Base-by-base conservation (phyloP, 2,329 filamentous ascomycete genomes). In the Diplodia scrobiculata region DNA sequence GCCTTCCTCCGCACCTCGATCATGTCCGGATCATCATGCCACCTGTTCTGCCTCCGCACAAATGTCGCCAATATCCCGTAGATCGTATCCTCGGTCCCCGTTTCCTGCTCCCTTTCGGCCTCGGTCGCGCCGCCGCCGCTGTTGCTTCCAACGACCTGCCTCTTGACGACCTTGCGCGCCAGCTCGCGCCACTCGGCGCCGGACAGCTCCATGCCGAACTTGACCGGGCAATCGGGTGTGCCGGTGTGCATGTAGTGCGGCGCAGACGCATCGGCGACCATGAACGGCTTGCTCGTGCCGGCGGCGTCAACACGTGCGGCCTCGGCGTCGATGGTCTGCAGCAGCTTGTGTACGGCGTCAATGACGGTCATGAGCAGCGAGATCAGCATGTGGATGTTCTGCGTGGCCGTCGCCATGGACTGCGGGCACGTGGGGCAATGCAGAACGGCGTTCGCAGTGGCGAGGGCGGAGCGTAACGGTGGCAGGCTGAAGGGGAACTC, bases 131-230 rank as follows among this genome's bases (percentile, higher is more conserved):
- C 75, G 0, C 80, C 81, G 7, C 6, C n/a, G 6, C 41, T 3
- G 25, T 25, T 45, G 41, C 41, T 45, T 45, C 41, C 41, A 45
- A 78, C 52, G 1, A 84, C 71, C 69, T 82, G 80, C 0, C 76
- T 77, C 64, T 73, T 77, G 27, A 84, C 73, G n/a, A 79, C 80
- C 60, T 78, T 78, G 70, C 81, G 80, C 3, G 78, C 78, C 55
- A 83, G 68, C 9, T 60, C 71, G 45, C 71, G 75, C 81, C 81
- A 84, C 60, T 83, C 81, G 0, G 68, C 68, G 0, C 79, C 72
- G 25, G 74, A 76, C 1, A 84, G 71, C n/a, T 81, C 77, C 38
- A 84, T 72, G 25, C 75, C 73, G 67, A 83, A 82, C 0, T 77
- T 74, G 68, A 80, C 79, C 0, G 78, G 78, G 68, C 81, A 84